Evolutionary conservation across 1,284 basidiomycete genomes (phyloP).

Genomic region (Rhizoctonia solani): DNA sequence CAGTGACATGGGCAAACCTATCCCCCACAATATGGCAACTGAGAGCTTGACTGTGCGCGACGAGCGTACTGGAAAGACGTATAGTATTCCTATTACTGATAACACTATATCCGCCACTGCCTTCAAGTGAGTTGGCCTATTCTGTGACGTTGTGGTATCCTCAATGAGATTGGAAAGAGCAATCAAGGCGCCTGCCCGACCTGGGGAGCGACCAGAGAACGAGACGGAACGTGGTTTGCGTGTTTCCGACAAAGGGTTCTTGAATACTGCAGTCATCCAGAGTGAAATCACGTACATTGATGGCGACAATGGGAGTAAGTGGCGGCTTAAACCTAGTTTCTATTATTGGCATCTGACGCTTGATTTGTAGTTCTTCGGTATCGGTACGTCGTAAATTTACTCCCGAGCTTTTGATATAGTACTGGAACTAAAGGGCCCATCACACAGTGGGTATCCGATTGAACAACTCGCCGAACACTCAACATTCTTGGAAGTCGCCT

Average conservation of each 20-base stretch:
- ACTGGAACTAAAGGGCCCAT: not conserved
- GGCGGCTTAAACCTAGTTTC: not conserved
- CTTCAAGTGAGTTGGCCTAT: conserved; percentile 65
- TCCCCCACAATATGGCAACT: conserved; percentile 11
- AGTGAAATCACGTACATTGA: conserved; percentile 87
- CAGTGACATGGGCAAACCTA: conserved; percentile 54
- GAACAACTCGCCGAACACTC: conserved; percentile 82
- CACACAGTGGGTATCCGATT: conserved; percentile 83
- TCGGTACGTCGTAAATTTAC: not conserved
- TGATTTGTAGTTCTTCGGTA: conserved; percentile 66
- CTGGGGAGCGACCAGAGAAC: conserved; percentile 75
- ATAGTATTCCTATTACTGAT: conserved; percentile 71
- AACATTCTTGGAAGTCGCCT: conserved; percentile 78
- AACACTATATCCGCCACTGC: conserved; percentile 78
- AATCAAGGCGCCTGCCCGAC: conserved; percentile 55
- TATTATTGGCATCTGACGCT: not conserved
- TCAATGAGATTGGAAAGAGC: conserved; percentile 14
- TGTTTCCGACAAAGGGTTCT: conserved; percentile 76
- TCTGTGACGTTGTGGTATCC: not conserved
- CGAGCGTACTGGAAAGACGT: conserved; percentile 81
- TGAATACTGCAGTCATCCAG: conserved; percentile 84
- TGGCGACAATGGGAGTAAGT: conserved; percentile 74
- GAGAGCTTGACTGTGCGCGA: conserved; percentile 71
- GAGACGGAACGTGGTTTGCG: conserved; percentile 79
- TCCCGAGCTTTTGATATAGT: not conserved